Evolutionary conservation across 2,329 filamentous ascomycete species (phyloP).

Genomic region (Coccinonectria pachysandricola): DNA sequence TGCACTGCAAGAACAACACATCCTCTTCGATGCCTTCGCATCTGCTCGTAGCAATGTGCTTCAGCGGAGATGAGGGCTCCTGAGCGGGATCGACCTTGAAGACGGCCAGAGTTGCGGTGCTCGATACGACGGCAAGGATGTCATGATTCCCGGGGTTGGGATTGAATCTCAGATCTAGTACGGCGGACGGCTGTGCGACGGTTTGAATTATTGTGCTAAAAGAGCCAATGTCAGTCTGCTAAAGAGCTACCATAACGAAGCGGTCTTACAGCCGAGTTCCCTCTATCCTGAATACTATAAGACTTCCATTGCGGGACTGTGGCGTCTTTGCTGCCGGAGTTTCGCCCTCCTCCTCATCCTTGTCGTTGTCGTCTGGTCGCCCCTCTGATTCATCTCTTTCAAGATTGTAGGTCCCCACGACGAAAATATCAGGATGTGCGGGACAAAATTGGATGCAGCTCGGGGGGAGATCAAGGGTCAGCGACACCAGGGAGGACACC

Average conservation of each 20-base stretch:
- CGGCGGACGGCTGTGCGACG: constrained; percentile 55
- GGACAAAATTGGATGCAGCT: constrained; percentile 71
- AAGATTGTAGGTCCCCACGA: constrained; percentile 79
- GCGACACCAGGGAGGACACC: constrained; percentile 35
- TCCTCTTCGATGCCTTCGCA: constrained; percentile 42
- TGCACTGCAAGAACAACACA: constrained; percentile 60
- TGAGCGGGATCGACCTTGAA: constrained; percentile 41
- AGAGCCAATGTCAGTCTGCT: too few species aligned
- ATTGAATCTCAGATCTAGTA: constrained; percentile 80
- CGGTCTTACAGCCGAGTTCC: constrained; percentile 49
- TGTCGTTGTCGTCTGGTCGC: constrained; percentile 7
- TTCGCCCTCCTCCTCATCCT: constrained; percentile 15
- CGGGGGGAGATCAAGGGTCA: constrained; percentile 56
- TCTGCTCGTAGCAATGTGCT: constrained; percentile 33
- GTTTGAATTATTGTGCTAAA: constrained; percentile 47
- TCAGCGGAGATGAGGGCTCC: constrained; percentile 23
- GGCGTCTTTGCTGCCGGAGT: constrained; percentile 23
- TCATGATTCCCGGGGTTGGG: constrained; percentile 31
- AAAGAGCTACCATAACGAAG: too few species aligned
- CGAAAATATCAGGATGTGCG: constrained; percentile 50
- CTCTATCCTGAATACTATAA: constrained; percentile 54
- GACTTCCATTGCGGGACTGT: constrained; percentile 62
- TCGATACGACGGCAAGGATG: constrained; percentile 66
- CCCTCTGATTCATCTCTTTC: constrained; percentile 33
- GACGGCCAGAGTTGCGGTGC: constrained; percentile 59